phyloP scores from a whole-genome alignment of 306 rosid genomes.

The Cicer yamashitae region DNA sequence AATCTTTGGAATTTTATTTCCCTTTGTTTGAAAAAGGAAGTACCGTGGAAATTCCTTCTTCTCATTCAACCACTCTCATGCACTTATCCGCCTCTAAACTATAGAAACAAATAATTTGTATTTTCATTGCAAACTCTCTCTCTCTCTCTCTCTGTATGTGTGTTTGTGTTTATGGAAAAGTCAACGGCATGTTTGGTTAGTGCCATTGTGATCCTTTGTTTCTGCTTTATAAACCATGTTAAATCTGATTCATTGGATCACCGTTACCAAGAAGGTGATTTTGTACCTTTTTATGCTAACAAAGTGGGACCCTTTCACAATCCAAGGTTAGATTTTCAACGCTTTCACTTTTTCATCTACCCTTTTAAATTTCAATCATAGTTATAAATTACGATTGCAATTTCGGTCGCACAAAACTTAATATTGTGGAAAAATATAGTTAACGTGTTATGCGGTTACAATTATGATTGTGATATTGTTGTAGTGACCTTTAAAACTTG shows the following conservation, averaged over 20 bases:
- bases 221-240: constrained; percentile 48
- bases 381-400: no score
- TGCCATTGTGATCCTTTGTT: constrained; percentile 51
- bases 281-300: constrained; percentile 64
- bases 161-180: constrained; percentile 47
- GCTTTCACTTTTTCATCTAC: constrained; percentile 17
- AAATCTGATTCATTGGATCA: constrained; percentile 61
- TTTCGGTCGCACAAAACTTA: no score
- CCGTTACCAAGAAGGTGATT: constrained; percentile 61
- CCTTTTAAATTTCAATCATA: not conserved
- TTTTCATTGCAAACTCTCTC: constrained; percentile 34
- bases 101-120: constrained; percentile 32
- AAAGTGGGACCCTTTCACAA: constrained; percentile 74
- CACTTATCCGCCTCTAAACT: constrained; percentile 37
- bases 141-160: constrained; percentile 19
- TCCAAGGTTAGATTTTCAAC: constrained; percentile 57
- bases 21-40: constrained; percentile 34
- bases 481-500: no score
- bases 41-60: constrained; percentile 43
- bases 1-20: constrained; percentile 16
- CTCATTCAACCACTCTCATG: constrained; percentile 37
- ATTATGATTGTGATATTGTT: no score
- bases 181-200: constrained; percentile 50
- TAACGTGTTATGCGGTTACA: no score
- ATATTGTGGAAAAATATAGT: no score